Base-by-base conservation (phyloP, 2,329 filamentous ascomycete genomes). In the Keithomyces neogunnii region DNA sequence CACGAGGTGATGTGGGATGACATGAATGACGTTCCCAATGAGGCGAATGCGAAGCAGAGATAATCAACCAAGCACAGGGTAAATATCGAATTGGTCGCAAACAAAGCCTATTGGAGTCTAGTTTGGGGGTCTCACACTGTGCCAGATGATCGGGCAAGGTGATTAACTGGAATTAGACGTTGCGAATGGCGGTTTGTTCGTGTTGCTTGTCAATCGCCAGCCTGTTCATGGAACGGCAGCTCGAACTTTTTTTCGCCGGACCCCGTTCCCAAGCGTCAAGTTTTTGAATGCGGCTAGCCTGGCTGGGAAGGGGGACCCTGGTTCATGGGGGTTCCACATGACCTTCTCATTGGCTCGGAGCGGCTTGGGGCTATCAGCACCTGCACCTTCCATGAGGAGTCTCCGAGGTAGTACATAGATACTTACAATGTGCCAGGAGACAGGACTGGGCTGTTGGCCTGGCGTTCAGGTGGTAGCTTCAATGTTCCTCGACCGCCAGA, bases 241-340 rank as follows among this genome's bases (percentile, higher is more conserved):
- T 51, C 47, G 50, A 59, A 56, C 57, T 57, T 63, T 63, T 63
- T 63, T 62, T 58, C 55, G 56, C 47, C 53, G 55, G 52, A 33
- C 48, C 38, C 47, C n/a, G 29, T 40, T 33, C 45, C 10, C 45
- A 39, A 30, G 43, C n/a, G 38, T 35, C 45, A 28, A 33, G 19
- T 44, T 32, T 19, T 31, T 26, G 42, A 42, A n/a, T 35, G 33
- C 19, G 10, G 7, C 47, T 45, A 45, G 32, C 35, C 36, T 11
- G n/a, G 31, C 11, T 40, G 29, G 47, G 42, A 42, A 33, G 13
- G 30, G 30, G 19, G 19, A 19, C 39, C 52, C 51, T 56, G 53
- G 49, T 46, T 53, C 55, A 58, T 64, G 59, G 54, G 54, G 19
- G 57, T 45, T 42, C 53, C 50, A 44, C 10, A 30, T 50, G 29